Evolutionary conservation across 805 yeast genomes (phyloP), one percentile per base, ranked within the genome.

Genomic region (Ogataea populi-albae): DNA sequence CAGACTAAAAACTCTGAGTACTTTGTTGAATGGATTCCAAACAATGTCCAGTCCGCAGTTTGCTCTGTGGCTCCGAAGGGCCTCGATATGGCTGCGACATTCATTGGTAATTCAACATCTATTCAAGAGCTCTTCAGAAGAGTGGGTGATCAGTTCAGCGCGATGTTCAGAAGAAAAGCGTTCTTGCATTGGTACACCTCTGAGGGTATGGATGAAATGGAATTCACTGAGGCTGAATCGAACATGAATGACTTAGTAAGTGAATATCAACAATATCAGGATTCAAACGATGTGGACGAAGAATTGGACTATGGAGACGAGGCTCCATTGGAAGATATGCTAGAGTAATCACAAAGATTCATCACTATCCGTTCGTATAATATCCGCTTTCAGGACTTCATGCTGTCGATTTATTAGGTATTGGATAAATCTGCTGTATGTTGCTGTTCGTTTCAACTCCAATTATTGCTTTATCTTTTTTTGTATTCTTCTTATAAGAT

Each of bases 181-280:
- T 88, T 88, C 79, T 80, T 88, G 68, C 96, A 88, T 66, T 88
- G 96, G 96, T 88, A 86, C 68, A 85, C 93, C 7, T 75, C 81
- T 51, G 96, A 88, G 66, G 96, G 96, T 69, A 88, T 88, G 96
- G 96, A 88, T 58, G 94, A 83, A 68, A 74, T 81, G 72, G 96
- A 88, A 68, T 88, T 88, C 65, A 77, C 87, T 40, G 96, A 88
- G 69, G 96, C 96, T 35, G 94, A 86, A 68, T 80, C 91, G 37
- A 85, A 88, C 62, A 79, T 88, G 88, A 77, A 75, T 51, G 96
- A 88, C 65, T 72, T 88, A 58, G 88, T 87, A 38, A 77, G 81
- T 57, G 96, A 88, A 66, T 81, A 88, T 61, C 93, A 86, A 68
- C 96, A 88, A 68, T 86, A 87, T 69, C 95, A 87, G 72, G 91